Conservation (phyloP, 768 basidiomycete genomes). For the Scleroderma citrinum region DNA sequence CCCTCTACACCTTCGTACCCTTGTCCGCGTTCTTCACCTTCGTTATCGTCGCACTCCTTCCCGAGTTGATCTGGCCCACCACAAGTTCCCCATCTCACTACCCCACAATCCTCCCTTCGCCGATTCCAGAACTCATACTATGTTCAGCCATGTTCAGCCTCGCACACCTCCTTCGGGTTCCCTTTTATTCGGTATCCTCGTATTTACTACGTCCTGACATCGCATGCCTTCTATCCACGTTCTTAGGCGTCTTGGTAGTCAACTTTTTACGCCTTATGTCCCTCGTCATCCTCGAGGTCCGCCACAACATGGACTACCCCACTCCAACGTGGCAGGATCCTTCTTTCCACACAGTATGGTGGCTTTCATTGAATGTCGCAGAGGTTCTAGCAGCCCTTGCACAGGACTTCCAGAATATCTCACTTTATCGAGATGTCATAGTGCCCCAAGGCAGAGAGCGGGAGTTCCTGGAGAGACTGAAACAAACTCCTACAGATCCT, state of each 20-base stretch:
- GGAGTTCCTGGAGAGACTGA: constrained; percentile 32
- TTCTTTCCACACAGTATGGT: constrained; percentile 68
- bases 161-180: constrained; percentile 27
- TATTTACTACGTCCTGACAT: constrained; percentile 19
- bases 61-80: constrained; percentile 42
- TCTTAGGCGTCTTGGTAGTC: constrained; percentile 45
- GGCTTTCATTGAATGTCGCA: constrained; percentile 63
- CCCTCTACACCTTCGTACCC: constrained; percentile 58
- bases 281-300: constrained; percentile 48
- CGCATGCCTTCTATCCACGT: constrained; percentile 33
- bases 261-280: constrained; percentile 50
- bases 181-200: constrained; percentile 31
- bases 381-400: constrained; percentile 59
- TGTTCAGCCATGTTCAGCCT: constrained; percentile 49
- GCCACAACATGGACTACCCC: constrained; percentile 35
- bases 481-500: constrained; percentile 6
- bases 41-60: constrained; percentile 44
- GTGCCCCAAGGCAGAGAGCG: constrained; percentile 39
- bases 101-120: constrained; percentile 48
- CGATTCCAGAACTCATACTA: constrained; percentile 59
- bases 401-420: constrained; percentile 67
- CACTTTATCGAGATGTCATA: constrained; percentile 64
- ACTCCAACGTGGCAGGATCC: constrained; percentile 49
- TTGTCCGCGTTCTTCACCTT: constrained; percentile 46
- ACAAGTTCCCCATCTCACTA: constrained; percentile 35